phyloP scores from a whole-genome alignment of 2,329 filamentous ascomycete genomes.

The Fusarium chlamydosporum region DNA sequence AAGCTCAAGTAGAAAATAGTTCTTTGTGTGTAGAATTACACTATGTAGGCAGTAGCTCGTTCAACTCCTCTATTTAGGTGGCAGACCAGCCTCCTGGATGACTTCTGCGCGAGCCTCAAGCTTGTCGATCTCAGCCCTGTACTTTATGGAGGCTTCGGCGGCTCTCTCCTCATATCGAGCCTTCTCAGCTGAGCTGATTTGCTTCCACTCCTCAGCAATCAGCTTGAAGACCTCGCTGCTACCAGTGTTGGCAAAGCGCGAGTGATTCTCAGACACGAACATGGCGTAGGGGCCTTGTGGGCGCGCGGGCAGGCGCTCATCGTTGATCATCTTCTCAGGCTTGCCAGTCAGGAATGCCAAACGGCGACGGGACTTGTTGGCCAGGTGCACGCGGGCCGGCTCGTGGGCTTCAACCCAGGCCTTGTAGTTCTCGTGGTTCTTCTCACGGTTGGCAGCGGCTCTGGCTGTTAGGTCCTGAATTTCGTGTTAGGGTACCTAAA shows the following conservation, averaged over 20 bases:
- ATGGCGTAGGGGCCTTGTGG: conserved; percentile 53
- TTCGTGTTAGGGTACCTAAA: conserved; percentile 14
- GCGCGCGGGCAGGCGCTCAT: conserved; percentile 64
- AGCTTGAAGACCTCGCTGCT: conserved; percentile 38
- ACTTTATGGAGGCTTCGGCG: conserved; percentile 29
- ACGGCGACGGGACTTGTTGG: conserved; percentile 63
- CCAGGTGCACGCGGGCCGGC: conserved; percentile 58
- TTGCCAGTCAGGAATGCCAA: conserved; percentile 56
- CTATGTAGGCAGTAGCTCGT: background rate
- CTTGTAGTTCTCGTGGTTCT: conserved; percentile 59
- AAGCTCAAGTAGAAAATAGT: conserved; percentile 6
- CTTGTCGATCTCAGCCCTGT: conserved; percentile 43
- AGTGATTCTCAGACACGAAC: conserved; percentile 59
- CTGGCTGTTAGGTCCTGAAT: conserved; percentile 52
- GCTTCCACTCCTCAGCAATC: conserved; percentile 60
- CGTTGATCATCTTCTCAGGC: conserved; percentile 56
- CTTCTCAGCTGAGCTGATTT: conserved; percentile 59
- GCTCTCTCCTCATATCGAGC: conserved; percentile 56
- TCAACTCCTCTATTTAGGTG: conserved; percentile 37
- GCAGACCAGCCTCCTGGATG: conserved; percentile 44
- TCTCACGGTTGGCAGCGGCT: conserved; percentile 58
- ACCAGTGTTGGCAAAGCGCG: conserved; percentile 43
- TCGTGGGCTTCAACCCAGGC: conserved; percentile 64
- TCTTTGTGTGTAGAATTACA: conserved; percentile 5
- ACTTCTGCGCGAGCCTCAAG: conserved; percentile 53